phyloP scores from a whole-genome alignment of 345 rosid genomes.

The Draba incana region DNA sequence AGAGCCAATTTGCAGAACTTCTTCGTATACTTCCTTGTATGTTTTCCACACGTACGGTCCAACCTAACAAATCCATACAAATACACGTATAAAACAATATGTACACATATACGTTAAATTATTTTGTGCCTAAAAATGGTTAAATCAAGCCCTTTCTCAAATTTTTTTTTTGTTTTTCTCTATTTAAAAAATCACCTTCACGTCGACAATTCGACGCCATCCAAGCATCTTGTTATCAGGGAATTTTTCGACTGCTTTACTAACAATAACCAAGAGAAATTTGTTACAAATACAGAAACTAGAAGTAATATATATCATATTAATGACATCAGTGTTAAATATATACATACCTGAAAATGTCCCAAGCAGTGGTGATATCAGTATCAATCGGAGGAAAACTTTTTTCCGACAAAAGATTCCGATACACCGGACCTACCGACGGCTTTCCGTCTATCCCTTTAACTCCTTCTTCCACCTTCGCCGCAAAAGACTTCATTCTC shows the following conservation, averaged over 20 bases:
- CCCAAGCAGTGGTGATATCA: constrained; percentile 70
- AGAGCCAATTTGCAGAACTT: constrained; percentile 77
- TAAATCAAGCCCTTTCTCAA: no score
- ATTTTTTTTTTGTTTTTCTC: background rate
- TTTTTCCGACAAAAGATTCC: constrained; percentile 65
- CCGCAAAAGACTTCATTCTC: constrained; percentile 71
- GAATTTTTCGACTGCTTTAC: constrained; percentile 63
- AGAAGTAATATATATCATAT: background rate
- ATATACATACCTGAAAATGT: constrained; percentile 66
- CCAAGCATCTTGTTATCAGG: constrained; percentile 88
- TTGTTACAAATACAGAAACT: background rate
- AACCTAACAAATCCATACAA: constrained; percentile 44
- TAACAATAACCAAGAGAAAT: constrained; percentile 32
- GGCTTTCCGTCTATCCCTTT: constrained; percentile 76
- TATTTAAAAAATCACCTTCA: constrained; percentile 53
- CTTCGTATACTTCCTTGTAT: constrained; percentile 77
- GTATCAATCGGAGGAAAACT: constrained; percentile 66
- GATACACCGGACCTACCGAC: constrained; percentile 83
- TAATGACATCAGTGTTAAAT: background rate
- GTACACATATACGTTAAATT: background rate
- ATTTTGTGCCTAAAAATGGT: no score
- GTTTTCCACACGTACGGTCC: constrained; percentile 93
- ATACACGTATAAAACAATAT: constrained; percentile 6
- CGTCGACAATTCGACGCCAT: constrained; percentile 71
- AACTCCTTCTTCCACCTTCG: constrained; percentile 73